Conservation (phyloP, 2,329 filamentous ascomycete species). For the Monosporascus sp. region DNA sequence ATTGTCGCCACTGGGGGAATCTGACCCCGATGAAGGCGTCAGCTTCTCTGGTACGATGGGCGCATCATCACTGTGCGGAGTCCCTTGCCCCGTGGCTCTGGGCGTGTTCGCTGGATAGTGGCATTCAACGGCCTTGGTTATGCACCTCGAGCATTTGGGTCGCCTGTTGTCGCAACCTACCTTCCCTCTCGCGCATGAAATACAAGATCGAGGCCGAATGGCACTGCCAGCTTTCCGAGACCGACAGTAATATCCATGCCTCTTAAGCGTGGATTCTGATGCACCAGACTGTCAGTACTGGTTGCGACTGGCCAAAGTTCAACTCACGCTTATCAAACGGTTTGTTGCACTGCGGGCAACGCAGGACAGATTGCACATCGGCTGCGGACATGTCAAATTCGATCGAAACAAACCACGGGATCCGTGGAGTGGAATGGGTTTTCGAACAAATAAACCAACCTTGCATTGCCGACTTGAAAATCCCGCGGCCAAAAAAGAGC, state of each 20-base stretch:
- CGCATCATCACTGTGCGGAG: constrained; percentile 1
- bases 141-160: constrained; percentile 34
- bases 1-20: neutral
- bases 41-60: neutral
- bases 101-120: constrained; percentile 25
- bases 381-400: no score
- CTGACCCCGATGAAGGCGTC: neutral
- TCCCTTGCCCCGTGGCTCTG: constrained; percentile 1
- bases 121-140: constrained; percentile 28
- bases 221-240: constrained; percentile 25
- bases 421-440: no score
- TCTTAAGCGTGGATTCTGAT: constrained; percentile 35
- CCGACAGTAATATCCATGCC: constrained; percentile 40
- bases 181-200: constrained; percentile 32
- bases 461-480: no score
- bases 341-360: constrained; percentile 34
- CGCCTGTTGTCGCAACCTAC: constrained; percentile 31
- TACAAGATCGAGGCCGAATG: constrained; percentile 29
- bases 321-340: constrained; percentile 35
- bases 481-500: no score
- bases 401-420: no score
- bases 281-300: constrained; percentile 11
- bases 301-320: constrained; percentile 4
- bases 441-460: no score
- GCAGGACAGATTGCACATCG: constrained; percentile 17